Conservation (phyloP, 2,329 filamentous ascomycete genomes). For the Hymenoscyphus fructigenus region DNA sequence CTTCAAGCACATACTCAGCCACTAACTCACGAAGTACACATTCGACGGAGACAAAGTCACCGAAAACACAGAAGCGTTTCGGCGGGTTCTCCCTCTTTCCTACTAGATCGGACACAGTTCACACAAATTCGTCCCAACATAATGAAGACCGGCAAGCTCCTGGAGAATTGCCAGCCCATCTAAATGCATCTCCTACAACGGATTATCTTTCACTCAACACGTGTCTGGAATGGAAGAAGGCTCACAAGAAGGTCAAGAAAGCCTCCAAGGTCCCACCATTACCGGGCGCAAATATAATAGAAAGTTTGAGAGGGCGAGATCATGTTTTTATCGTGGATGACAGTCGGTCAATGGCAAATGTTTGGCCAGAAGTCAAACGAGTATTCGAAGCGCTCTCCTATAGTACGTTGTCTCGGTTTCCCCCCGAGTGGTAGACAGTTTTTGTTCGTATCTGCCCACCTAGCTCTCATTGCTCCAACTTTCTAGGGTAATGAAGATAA, state of each 20-base stretch:
- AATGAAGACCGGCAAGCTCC: too few species aligned
- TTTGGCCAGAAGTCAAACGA: constrained; percentile 29
- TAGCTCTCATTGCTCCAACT: too few species aligned
- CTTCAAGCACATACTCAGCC: constrained; percentile 14
- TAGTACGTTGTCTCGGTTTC: neutral
- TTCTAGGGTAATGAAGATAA: too few species aligned
- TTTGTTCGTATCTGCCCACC: too few species aligned
- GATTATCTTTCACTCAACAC: constrained; percentile 28
- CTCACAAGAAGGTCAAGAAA: constrained; percentile 29
- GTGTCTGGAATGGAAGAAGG: constrained; percentile 28
- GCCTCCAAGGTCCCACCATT: constrained; percentile 23
- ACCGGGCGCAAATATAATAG: constrained; percentile 23
- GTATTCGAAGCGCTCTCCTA: constrained; percentile 33
- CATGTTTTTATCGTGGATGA: constrained; percentile 38
- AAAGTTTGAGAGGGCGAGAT: constrained; percentile 30
- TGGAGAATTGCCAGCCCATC: neutral
- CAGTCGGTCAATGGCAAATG: constrained; percentile 27
- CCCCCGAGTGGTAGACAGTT: too few species aligned
- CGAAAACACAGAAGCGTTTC: constrained; percentile 15
- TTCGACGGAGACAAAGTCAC: neutral
- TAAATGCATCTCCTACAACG: neutral
- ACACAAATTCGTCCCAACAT: neutral
- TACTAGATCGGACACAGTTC: neutral
- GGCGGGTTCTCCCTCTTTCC: constrained; percentile 23
- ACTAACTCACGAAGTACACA: neutral